Conservation (phyloP, 495 filamentous ascomycete species). For the Cryomyces antarcticus region DNA sequence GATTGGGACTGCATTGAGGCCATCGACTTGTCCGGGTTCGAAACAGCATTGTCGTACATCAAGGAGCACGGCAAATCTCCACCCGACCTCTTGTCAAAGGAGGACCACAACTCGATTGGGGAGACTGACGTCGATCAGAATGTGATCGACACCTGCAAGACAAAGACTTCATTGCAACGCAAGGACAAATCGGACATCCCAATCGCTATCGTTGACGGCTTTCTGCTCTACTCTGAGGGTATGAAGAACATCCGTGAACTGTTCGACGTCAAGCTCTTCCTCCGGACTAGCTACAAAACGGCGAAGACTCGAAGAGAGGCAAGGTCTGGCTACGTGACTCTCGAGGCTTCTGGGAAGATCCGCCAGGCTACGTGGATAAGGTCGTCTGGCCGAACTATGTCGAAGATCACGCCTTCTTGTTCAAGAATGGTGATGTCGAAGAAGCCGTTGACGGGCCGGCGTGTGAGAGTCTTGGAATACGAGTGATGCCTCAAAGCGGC, state of each 20-base stretch:
- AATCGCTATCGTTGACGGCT: constrained; percentile 58
- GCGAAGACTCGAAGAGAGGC: constrained; percentile 50
- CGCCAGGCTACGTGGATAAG: constrained; percentile 80
- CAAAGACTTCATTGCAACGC: neutral
- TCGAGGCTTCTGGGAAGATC: constrained; percentile 80
- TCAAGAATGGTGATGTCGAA: constrained; percentile 43
- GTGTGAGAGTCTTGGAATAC: constrained; percentile 23
- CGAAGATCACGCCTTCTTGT: constrained; percentile 53
- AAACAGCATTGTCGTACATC: constrained; percentile 39
- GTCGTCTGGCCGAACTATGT: constrained; percentile 93
- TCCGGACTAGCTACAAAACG: constrained; percentile 36
- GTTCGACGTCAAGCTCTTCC: constrained; percentile 57
- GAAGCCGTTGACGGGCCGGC: constrained; percentile 25
- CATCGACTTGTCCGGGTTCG: constrained; percentile 45
- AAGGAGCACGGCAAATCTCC: constrained; percentile 43
- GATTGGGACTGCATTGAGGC: constrained; percentile 79
- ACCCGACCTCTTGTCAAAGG: constrained; percentile 41
- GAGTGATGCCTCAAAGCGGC: constrained; percentile 15
- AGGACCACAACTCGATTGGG: constrained; percentile 51
- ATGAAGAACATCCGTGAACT: constrained; percentile 26
- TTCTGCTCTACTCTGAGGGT: constrained; percentile 43
- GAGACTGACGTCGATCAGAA: constrained; percentile 23
- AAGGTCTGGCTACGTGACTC: constrained; percentile 67
- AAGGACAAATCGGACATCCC: constrained; percentile 6
- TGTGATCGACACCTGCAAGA: constrained; percentile 6